Evolutionary conservation across 768 basidiomycete species (phyloP), one percentile per base, ranked within the genome.

Genomic region (Pleurotus citrinopileatus): DNA sequence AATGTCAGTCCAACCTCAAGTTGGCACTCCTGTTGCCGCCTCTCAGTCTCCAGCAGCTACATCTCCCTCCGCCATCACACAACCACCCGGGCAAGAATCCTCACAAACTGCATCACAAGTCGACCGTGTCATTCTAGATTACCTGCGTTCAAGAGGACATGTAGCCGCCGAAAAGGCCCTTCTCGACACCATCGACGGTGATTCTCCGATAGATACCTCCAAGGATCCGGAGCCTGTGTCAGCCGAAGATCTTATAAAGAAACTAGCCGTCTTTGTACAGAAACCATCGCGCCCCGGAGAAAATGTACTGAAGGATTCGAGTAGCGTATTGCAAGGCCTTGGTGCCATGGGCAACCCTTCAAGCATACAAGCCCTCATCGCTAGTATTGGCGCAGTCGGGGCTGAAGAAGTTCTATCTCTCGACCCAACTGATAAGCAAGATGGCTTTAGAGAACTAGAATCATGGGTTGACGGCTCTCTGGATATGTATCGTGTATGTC

Each of bases 401-500:
- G 85, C 90, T 2, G 90, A 93, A 62, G 91, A 93, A 54, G 84
- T 92, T 29, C 73, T 94, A 25, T 84, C 86, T 12, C 72, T 84
- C 8, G 91, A 94, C 63, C 91, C 91, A 6, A 87, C 86, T 3
- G 91, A 94, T 65, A 89, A 88, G 60, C 86, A 90, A 38, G 88
- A 90, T 62, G 92, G 92, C 2, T 94, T 89, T 64, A 79, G 82
- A 57, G 91, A 94, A 63, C 76, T 94, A 27, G 91, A 93, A 66
- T 79, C 84, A 5, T 94, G 91, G 91, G 91, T 93, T 6, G 87
- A 92, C 63, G 91, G 91, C 1, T 93, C 91, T 12, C 70, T 94
- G 57, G 92, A 94, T 63, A 94, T 94, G 89, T 94, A 94, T 67
- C 75, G 88, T 67, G 91, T 90, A 73, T 60, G 82, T 72, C 6